Evolutionary conservation across 352 stramenopile genomes (phyloP), one percentile per base, ranked within the genome.

Genomic region (Pythium rhizo-oryzae): DNA sequence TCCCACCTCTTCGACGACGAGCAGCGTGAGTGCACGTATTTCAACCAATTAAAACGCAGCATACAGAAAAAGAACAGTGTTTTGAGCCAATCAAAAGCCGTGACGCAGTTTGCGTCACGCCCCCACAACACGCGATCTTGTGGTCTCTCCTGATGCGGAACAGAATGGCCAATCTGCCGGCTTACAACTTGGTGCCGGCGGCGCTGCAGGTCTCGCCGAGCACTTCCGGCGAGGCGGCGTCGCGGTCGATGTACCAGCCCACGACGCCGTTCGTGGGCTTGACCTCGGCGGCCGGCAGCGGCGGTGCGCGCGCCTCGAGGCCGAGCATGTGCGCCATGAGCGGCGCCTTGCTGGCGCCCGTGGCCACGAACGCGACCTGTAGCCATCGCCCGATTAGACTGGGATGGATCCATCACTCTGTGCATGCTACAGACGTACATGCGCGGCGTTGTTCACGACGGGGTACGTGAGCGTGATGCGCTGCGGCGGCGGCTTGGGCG

Each of bases 391-490:
- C 25, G 19, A 54, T 28, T 0, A 13, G 16, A 9, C 1, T 23
- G 9, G n/a, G 30, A 11, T 15, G 30, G 52, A 13, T 59, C 6
- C 15, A 19, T 25, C 18, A 24, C 7, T 5, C 4, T 3, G 18
- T 25, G 11, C 44, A 39, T 13, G 30, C 16, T 25, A 21, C 13
- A 24, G 9, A 81, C 78, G 51, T 88, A 94, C 87, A 39, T 85
- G 71, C 18, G 79, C 84, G 52, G 93, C 90, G 54, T 94, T 91
- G 76, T 98, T 98, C 37, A 99, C 80, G 33, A 99, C 88, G 12
- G 91, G 92, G 65, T 98, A 98, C 9, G 98, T 99, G 23, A 99
- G 83, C 19, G 98, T 99, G 70, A 99, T 99, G 62, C 97, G 92
- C 71, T 97, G 78, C 11, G 96, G 86, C 41, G 98, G 98, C 9